Percentiles rank a stretch among this genome's conserved stretches.
Conservation (phyloP, 129 eudicot species). For the Daucus carota region DNA sequence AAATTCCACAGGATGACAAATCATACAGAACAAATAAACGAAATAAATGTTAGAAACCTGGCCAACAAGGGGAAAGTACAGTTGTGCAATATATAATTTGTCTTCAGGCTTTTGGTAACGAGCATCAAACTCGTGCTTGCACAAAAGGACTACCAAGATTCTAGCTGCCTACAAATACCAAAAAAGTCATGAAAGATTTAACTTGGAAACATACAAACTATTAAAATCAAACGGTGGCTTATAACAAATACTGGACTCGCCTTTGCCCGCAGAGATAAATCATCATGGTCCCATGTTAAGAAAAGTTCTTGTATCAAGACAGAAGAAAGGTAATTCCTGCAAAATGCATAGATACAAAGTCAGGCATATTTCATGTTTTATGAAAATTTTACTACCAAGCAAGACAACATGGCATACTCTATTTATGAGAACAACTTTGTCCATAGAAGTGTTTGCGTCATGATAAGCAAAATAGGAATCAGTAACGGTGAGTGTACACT, state of each 20-base stretch:
- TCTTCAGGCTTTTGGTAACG: conserved; percentile 99
- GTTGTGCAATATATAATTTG: conserved; percentile 88
- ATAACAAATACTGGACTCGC: conserved; percentile 33
- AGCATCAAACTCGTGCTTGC: conserved; percentile 93
- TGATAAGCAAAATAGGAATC: not conserved
- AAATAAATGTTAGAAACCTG: conserved; percentile 45
- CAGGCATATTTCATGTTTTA: conserved; percentile 1
- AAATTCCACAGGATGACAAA: not conserved
- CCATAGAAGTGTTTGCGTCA: not conserved
- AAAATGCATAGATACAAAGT: conserved; percentile 7
- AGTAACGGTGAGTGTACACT: not conserved
- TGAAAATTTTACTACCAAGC: not conserved
- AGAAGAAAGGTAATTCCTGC: conserved; percentile 96
- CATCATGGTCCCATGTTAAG: conserved; percentile 98
- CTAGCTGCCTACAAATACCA: conserved; percentile 66
- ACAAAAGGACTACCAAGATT: conserved; percentile 86
- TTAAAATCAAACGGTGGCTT: not conserved
- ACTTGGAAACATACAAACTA: not conserved
- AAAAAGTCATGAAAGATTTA: conserved; percentile 15
- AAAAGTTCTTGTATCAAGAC: conserved; percentile 91
- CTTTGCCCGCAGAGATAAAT: conserved; percentile 78
- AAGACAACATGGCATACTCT: not conserved
- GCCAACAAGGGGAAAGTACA: conserved; percentile 91
- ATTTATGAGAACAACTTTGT: not conserved
- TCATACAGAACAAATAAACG: not conserved